Conservation (phyloP, 805 yeast species). For the Suhomyces tanzawaensis region DNA sequence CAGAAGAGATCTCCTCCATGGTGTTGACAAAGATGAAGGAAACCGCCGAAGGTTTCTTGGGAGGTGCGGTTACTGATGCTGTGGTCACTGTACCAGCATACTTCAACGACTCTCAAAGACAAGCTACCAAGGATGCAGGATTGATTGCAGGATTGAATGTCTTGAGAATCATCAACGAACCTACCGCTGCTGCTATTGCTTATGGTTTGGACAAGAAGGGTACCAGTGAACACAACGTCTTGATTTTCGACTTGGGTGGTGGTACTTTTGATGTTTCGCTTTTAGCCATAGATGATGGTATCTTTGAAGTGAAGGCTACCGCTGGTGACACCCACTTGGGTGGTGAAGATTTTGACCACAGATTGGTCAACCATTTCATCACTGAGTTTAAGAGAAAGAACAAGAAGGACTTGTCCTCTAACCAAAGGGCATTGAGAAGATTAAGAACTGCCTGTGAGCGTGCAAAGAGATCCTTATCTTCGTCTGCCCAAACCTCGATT, state of each 20-base stretch:
- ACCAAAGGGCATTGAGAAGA: constrained; percentile 86
- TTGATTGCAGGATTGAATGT: constrained; percentile 47
- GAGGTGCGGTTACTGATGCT: constrained; percentile 65
- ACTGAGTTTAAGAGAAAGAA: constrained; percentile 95
- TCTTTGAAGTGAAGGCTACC: constrained; percentile 88
- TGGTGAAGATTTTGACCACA: constrained; percentile 94
- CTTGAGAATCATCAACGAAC: constrained; percentile 43
- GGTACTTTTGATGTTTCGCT: constrained; percentile 95
- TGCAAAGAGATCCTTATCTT: constrained; percentile 94
- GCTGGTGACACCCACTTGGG: constrained; percentile 97
- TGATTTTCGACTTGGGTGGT: constrained; percentile 95
- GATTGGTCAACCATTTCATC: constrained; percentile 82
- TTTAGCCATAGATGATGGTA: constrained; percentile 85
- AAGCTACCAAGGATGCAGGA: constrained; percentile 45
- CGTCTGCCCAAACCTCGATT: constrained; percentile 92
- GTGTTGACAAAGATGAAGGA: constrained; percentile 88
- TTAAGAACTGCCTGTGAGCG: constrained; percentile 97
- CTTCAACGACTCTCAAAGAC: constrained; percentile 45
- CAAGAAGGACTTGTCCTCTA: constrained; percentile 74
- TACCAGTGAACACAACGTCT: constrained; percentile 76
- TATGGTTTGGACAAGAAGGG: constrained; percentile 48
- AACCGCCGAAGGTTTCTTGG: constrained; percentile 89
- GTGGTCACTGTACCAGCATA: constrained; percentile 45
- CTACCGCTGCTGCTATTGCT: constrained; percentile 47
- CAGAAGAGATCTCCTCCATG: constrained; percentile 95